Base-by-base conservation (phyloP, 305 asterid species). In the Nicotiana rustica region DNA sequence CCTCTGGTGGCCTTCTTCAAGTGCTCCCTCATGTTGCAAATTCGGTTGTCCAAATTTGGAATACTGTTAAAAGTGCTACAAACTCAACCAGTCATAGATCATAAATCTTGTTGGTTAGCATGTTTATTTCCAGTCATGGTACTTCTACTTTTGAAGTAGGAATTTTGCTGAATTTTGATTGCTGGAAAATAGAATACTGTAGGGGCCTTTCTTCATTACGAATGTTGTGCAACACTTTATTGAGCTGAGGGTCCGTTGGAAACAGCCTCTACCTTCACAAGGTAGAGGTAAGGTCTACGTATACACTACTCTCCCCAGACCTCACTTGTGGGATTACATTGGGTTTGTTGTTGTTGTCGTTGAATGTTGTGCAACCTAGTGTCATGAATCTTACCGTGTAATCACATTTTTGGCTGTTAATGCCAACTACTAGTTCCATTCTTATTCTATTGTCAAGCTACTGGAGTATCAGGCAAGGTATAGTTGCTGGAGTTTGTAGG, bases 41-140 rank as follows among this genome's bases (percentile, higher is more conserved):
- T 14, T 91, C 90, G 3, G 89, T 88, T 10, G 76, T 86, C 82
- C 88, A 88, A 25, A 80, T 93, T 19, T 94, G 95, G 98, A 84
- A 81, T 78, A 65, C 90, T 66, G 92, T 93, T 81, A 86, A 89
- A 64, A 92, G 83, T 47, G 88, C 90, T 81, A 84, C 93, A 35
- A 84, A 73, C 64, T 55, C 83, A 52, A 81, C 19, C 83, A 75
- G 80, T 52, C 25, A 47, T 47, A 52, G 29, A 6, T 33, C 47
- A 52, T 49, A 75, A 52, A 52, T 52, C 80, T 75, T 52, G 62
- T 49, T 47, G 41, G 21, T 52, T 75, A 52, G 29, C 38, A 73
- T 75, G 47, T 14, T 75, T 1, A 8, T 47, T 25, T 75, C 47
- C 8, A 75, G 47, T 52, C 65, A 75, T 29, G 80, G 64, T 52